Evolutionary conservation across 2,329 filamentous ascomycete species (phyloP).

Genomic region (Tolypocladium cylindrosporum): DNA sequence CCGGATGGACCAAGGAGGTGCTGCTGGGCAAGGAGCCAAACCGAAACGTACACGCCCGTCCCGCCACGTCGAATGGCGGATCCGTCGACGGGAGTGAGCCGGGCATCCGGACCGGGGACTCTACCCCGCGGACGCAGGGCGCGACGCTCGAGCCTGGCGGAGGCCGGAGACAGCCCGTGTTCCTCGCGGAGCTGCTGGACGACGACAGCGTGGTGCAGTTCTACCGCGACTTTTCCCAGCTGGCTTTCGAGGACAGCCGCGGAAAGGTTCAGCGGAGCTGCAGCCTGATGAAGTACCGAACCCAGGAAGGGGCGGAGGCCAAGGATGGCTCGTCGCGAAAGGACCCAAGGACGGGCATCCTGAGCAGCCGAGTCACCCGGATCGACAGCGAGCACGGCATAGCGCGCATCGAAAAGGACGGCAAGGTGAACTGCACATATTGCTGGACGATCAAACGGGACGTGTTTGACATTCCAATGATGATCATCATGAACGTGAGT

Average conservation of each 20-base stretch:
- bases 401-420: slow-evolving; percentile 72
- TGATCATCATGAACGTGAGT: slow-evolving; percentile 97
- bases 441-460: slow-evolving; percentile 97
- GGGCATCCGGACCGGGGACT: slow-evolving; percentile 25
- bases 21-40: slow-evolving; percentile 82
- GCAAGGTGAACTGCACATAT: slow-evolving; percentile 89
- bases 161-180: slow-evolving; percentile 63
- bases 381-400: slow-evolving; percentile 70
- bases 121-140: slow-evolving; percentile 41
- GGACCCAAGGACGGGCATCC: slow-evolving; percentile 31
- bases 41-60: slow-evolving; percentile 69
- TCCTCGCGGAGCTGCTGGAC: slow-evolving; percentile 85
- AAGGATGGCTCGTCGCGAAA: slow-evolving; percentile 34
- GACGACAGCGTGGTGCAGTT: slow-evolving; percentile 90
- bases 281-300: slow-evolving; percentile 82
- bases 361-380: slow-evolving; percentile 49
- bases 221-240: slow-evolving; percentile 87
- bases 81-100: slow-evolving; percentile 23
- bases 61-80: slow-evolving; percentile 8
- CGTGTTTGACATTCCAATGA: slow-evolving; percentile 96
- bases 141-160: slow-evolving; percentile 32
- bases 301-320: slow-evolving; percentile 47
- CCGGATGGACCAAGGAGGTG: slow-evolving; percentile 87
- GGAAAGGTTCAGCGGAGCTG: slow-evolving; percentile 77
- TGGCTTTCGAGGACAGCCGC: slow-evolving; percentile 85